A percentile compares a stretch with the other conserved stretches of the same genome.
phyloP scores from a whole-genome alignment of 768 basidiomycete genomes.

The Tricholoma flavovirens region DNA sequence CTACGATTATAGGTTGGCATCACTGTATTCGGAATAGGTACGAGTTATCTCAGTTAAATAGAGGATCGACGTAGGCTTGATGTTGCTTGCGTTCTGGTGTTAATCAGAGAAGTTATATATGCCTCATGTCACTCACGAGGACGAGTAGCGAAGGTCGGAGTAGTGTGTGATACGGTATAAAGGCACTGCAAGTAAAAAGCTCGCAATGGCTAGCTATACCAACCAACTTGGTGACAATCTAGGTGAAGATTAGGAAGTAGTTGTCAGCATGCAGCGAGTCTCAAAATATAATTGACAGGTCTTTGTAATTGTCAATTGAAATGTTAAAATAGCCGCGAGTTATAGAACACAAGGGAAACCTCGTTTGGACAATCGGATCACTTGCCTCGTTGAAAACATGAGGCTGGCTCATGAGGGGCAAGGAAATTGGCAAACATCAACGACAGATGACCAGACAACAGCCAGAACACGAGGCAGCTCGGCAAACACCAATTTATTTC shows the following conservation, averaged over 20 bases:
- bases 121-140: slow-evolving; percentile 41
- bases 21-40: slow-evolving; percentile 10
- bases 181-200: slow-evolving; percentile 22
- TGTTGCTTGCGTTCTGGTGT: not conserved
- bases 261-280: slow-evolving; percentile 8
- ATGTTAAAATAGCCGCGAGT: slow-evolving; percentile 1
- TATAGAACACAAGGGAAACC: not conserved
- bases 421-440: not conserved
- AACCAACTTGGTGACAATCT: slow-evolving; percentile 18
- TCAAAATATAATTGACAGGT: slow-evolving; percentile 11
- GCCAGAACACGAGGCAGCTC: not conserved
- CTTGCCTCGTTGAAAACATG: slow-evolving; percentile 39
- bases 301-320: slow-evolving; percentile 6
- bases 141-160: slow-evolving; percentile 23
- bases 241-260: slow-evolving; percentile 13
- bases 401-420: slow-evolving; percentile 21
- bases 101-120: slow-evolving; percentile 12
- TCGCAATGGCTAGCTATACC: slow-evolving; percentile 1
- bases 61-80: slow-evolving; percentile 10
- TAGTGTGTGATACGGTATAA: slow-evolving; percentile 23
- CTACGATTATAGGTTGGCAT: slow-evolving; percentile 18
- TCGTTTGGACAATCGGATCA: slow-evolving; percentile 21
- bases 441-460: not conserved
- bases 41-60: slow-evolving; percentile 3
- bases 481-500: slow-evolving; percentile 7